Conservation (phyloP, 163 green algal genomes). For the Scenedesmus sp. region DNA sequence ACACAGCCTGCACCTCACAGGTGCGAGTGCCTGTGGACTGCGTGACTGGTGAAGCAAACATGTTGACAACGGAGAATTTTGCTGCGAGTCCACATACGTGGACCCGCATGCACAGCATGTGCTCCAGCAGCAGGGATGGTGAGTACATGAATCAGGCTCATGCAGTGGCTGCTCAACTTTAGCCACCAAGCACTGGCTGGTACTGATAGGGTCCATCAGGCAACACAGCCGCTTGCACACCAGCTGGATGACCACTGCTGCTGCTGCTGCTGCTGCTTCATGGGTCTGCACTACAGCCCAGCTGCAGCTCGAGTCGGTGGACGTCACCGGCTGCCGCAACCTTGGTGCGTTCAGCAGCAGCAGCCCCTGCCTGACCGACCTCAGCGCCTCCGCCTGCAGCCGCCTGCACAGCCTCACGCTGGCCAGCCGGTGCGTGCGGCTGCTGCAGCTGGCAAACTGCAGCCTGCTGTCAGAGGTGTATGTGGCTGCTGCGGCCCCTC, state of each 20-base stretch:
- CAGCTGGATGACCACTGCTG: not conserved
- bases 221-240: not conserved
- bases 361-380: conserved; percentile 12
- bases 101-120: too few relatives aligned
- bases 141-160: too few relatives aligned
- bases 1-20: conserved; percentile 32
- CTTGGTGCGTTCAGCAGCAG: conserved; percentile 19
- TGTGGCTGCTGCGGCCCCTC: not conserved
- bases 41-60: too few relatives aligned
- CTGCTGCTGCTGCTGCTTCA: not conserved
- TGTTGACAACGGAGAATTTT: too few relatives aligned
- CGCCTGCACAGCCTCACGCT: conserved; percentile 28
- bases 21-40: not conserved
- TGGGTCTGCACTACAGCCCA: not conserved
- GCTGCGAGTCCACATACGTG: too few relatives aligned
- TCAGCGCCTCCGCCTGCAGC: conserved; percentile 16
- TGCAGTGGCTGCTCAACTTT: too few relatives aligned
- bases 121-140: too few relatives aligned
- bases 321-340: conserved; percentile 32
- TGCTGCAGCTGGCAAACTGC: conserved; percentile 33
- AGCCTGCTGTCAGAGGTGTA: conserved; percentile 11
- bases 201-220: not conserved
- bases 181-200: too few relatives aligned
- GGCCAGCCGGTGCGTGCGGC: not conserved
- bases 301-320: conserved; percentile 2